These are phyloP conservation scores for Lichenothelia convexa DNA, from an alignment of 495 filamentous ascomycete genomes.

Conservation along the genomic window DNA sequence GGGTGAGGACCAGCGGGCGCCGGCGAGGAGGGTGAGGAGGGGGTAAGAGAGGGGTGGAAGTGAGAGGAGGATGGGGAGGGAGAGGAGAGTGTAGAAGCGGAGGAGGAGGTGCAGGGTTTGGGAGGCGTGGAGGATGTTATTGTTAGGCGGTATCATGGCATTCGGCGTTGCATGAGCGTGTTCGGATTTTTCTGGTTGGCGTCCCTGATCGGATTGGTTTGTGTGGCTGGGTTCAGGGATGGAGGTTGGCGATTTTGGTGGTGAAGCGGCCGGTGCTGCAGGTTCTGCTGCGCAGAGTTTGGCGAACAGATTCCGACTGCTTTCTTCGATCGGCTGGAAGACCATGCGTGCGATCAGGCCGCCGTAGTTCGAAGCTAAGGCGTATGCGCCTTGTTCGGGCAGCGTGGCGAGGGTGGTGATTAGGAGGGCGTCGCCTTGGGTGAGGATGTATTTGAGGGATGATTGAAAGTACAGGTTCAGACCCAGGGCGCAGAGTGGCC, in stretches of 20 bases:
- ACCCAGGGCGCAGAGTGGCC: conserved; percentile 46
- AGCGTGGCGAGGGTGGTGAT: conserved; percentile 58
- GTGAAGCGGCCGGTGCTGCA: conserved; percentile 5
- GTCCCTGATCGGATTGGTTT: conserved; percentile 12
- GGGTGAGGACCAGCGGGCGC: conserved; percentile 53
- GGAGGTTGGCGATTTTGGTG: conserved; percentile 7
- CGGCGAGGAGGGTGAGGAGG: conserved; percentile 53
- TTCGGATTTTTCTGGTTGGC: conserved; percentile 1
- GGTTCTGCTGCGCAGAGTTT: conserved; percentile 30
- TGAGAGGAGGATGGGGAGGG: conserved; percentile 42
- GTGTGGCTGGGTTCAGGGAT: conserved; percentile 11
- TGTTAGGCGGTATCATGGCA: background rate
- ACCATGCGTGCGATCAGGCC: conserved; percentile 74
- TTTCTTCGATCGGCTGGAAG: conserved; percentile 92
- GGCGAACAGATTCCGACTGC: conserved; percentile 69
- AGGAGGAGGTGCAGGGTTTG: conserved; percentile 34
- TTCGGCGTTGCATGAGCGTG: background rate
- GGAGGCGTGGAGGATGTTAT: conserved; percentile 20
- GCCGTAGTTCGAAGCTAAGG: conserved; percentile 86
- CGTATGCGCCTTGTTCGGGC: conserved; percentile 78
- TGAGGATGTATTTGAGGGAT: conserved; percentile 75
- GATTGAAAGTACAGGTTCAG: conserved; percentile 71
- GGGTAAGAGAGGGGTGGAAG: conserved; percentile 57
- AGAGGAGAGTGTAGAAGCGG: conserved; percentile 46
- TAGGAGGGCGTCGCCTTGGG: conserved; percentile 81